Conservation (phyloP, 164 flowering plant genomes). For the Dillenia turbinata region DNA sequence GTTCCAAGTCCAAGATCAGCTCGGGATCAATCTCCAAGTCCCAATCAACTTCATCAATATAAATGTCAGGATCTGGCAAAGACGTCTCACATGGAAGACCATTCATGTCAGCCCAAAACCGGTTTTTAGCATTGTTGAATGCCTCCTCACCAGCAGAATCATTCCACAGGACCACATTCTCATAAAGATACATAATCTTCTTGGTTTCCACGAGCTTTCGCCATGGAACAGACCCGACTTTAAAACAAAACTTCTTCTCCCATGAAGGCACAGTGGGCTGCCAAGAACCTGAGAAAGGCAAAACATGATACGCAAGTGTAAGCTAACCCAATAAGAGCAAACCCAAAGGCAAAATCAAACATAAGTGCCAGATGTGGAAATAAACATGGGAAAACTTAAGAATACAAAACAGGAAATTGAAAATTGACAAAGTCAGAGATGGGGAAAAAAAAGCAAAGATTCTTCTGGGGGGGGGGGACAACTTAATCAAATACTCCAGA, state of each 20-base stretch:
- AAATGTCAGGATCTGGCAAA: conserved; percentile 53
- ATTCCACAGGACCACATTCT: conserved; percentile 53
- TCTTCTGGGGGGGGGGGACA: no score
- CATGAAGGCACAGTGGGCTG: conserved; percentile 54
- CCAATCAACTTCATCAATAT: conserved; percentile 63
- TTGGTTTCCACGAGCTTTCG: conserved; percentile 41
- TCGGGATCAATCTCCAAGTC: conserved; percentile 37
- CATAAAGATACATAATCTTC: conserved; percentile 25
- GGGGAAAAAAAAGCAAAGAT: neutral
- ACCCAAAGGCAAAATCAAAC: neutral
- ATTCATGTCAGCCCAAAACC: conserved; percentile 54
- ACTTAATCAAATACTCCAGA: no score
- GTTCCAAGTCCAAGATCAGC: conserved; percentile 39
- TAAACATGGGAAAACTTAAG: neutral
- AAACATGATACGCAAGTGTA: neutral
- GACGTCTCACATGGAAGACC: conserved; percentile 34
- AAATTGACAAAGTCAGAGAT: neutral
- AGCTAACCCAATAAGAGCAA: neutral
- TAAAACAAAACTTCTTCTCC: conserved; percentile 60
- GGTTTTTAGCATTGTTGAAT: conserved; percentile 49
- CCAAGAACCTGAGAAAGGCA: conserved; percentile 25
- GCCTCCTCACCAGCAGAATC: conserved; percentile 78
- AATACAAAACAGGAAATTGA: neutral
- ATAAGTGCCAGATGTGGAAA: neutral
- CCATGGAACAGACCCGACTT: conserved; percentile 56